Evolutionary conservation across 768 basidiomycete species (phyloP), one percentile per base, ranked within the genome.

Genomic region (Fibroporia radiculosa): DNA sequence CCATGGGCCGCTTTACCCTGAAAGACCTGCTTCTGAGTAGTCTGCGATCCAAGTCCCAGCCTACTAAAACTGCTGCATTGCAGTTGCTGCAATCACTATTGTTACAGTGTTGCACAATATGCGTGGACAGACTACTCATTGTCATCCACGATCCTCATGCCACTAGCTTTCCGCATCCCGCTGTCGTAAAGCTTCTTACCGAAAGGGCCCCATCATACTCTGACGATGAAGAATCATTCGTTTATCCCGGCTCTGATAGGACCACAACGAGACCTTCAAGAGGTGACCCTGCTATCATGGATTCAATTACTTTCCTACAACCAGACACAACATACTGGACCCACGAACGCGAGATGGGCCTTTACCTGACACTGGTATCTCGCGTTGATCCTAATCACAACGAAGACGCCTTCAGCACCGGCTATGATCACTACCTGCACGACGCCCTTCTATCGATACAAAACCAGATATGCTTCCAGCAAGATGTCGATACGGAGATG

Each of bases 1-100:
- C 89, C 0, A 78, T 86, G 65, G 88, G 84, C 11, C 78, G 92
- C 14, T 97, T 92, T 68, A 93, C 90, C 4, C 71, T 97, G 31
- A 92, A 90, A 59, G 95, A 98, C 55, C 73, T 97, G 26, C 65
- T 98, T 6, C 56, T 89, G 39, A 75, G 88, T 35, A 92, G 92
- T 57, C 65, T 96, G 19, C 71, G 75, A 19, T 91, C 88, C 4
- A 67, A 67, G 42, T 75, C 74, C 8, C 76, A 80, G 47, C 62
- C 78, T 0, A 79, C 89, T 0, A 73, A 75, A 1, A 82, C 84
- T 0, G 78, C 89, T 8, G 88, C 91, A 3, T 67, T 96, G 41
- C 85, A 89, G 53, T 71, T 98, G 7, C 65, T 95, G 4, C 80
- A 83, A 49, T 81, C 87, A 0, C 71, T 95, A 59, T 70, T 95